phyloP scores from a whole-genome alignment of 176 grass and related monocot species.

The Tillandsia fasciculata region DNA sequence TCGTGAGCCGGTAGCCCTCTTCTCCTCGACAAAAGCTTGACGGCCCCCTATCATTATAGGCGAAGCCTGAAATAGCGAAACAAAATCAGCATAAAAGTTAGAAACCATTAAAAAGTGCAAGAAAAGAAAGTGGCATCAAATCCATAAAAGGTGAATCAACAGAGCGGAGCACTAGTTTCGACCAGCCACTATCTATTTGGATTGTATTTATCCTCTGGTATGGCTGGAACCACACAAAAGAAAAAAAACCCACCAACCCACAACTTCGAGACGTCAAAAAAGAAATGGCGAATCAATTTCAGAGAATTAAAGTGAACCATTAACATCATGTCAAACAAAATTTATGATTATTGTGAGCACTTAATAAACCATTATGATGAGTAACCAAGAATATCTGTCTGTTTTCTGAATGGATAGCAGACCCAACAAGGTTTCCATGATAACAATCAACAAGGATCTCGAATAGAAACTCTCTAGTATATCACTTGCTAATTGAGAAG shows the following conservation, averaged over 20 bases:
- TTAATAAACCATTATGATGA: no score
- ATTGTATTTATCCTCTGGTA: not conserved
- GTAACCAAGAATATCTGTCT: no score
- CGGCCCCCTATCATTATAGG: slow-evolving; percentile 65
- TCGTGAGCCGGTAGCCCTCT: slow-evolving; percentile 62
- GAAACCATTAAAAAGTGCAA: not conserved
- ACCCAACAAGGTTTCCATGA: no score
- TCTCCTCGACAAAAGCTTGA: slow-evolving; percentile 68
- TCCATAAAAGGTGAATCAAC: not conserved
- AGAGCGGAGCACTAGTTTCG: not conserved
- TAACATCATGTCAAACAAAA: no score
- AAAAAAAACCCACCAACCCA: not conserved
- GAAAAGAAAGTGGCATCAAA: slow-evolving; percentile 6
- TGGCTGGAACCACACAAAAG: not conserved
- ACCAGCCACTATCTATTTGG: not conserved
- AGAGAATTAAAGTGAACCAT: no score
- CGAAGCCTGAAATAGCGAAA: slow-evolving; percentile 50
- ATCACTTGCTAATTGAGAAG: no score
- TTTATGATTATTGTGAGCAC: no score
- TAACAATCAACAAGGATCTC: no score
- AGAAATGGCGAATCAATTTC: no score
- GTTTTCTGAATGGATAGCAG: no score
- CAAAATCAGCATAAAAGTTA: not conserved
- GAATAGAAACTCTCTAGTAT: no score
- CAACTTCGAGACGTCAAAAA: not conserved